A percentile compares a stretch with the other conserved stretches of the same genome.
Conservation (phyloP, 176 grass and related monocot genomes). For the Carex kokanica region DNA sequence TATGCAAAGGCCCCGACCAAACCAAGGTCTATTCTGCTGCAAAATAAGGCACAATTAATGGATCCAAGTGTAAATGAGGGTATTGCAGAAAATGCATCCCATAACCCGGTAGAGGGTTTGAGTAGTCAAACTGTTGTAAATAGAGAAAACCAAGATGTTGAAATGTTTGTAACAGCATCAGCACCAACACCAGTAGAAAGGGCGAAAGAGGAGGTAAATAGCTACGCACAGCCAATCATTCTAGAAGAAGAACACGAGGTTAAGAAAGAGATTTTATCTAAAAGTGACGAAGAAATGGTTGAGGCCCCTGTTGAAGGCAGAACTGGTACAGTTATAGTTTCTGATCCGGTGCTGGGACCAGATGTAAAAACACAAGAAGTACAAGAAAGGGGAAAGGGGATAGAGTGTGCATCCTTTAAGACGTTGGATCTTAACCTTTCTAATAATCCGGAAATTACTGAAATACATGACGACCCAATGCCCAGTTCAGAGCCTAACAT, state of each 20-base stretch:
- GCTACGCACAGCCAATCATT: slow-evolving; percentile 27
- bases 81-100: slow-evolving; percentile 26
- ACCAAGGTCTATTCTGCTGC: slow-evolving; percentile 45
- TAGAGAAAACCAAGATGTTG: slow-evolving; percentile 25
- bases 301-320: slow-evolving; percentile 43
- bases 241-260: slow-evolving; percentile 42
- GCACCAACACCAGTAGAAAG: slow-evolving; percentile 19
- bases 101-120: slow-evolving; percentile 30
- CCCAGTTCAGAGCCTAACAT: slow-evolving; percentile 36
- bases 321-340: slow-evolving; percentile 36
- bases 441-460: slow-evolving; percentile 61
- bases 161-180: slow-evolving; percentile 31
- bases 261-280: slow-evolving; percentile 4
- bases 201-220: slow-evolving; percentile 34
- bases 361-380: slow-evolving; percentile 38
- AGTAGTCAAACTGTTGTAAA: slow-evolving; percentile 26
- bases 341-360: slow-evolving; percentile 32
- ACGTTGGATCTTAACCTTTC: slow-evolving; percentile 81
- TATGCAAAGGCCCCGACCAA: slow-evolving; percentile 60
- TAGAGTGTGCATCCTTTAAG: slow-evolving; percentile 69
- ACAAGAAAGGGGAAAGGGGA: slow-evolving; percentile 33
- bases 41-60: slow-evolving; percentile 31
- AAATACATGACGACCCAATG: slow-evolving; percentile 57
- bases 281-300: slow-evolving; percentile 49
- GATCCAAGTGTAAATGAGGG: slow-evolving; percentile 33